Percentiles rank a stretch among this genome's conserved stretches.
phyloP scores from a whole-genome alignment of 192 early-diverging fungal species.

The Coemansia sp. region DNA sequence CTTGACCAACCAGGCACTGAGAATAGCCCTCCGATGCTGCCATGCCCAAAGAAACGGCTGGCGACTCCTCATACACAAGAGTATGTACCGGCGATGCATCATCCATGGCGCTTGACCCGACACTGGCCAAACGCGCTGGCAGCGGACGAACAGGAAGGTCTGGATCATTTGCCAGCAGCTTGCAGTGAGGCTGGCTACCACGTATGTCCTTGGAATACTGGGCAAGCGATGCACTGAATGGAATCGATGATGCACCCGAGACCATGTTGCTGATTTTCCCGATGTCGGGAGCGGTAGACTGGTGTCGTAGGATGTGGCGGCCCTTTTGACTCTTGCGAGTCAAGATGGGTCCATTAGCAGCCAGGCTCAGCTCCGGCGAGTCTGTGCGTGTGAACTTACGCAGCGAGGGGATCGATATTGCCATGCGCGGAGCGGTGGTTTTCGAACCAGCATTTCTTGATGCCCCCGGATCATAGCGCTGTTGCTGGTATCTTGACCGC shows the following conservation, averaged over 20 bases:
- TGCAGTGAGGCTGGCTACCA: background rate
- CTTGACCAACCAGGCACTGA: conserved; percentile 2
- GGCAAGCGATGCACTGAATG: background rate
- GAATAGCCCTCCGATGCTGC: conserved; percentile 4
- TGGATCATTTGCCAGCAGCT: background rate
- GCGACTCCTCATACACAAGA: conserved; percentile 32
- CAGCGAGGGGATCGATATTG: conserved; percentile 44
- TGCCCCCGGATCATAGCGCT: conserved; percentile 41
- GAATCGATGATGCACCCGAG: background rate
- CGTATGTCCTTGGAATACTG: background rate
- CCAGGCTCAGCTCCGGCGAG: background rate
- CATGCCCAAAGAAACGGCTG: conserved; percentile 11
- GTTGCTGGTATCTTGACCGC: conserved; percentile 44
- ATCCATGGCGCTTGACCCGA: conserved; percentile 23
- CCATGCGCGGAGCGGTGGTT: conserved; percentile 12
- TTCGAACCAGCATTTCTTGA: conserved; percentile 1
- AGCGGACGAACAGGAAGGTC: conserved; percentile 23
- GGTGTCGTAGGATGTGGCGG: conserved; percentile 31
- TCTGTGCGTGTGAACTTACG: conserved; percentile 3
- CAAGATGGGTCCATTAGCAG: conserved; percentile 7
- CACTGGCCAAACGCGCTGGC: conserved; percentile 40
- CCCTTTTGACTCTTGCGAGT: conserved; percentile 1
- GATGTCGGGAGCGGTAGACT: conserved; percentile 39
- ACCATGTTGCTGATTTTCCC: background rate
- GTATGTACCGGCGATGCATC: conserved; percentile 42